These are phyloP conservation scores for Spiromastix sp. DNA, from an alignment of 2,329 filamentous ascomycete genomes.

Conservation along the genomic window DNA sequence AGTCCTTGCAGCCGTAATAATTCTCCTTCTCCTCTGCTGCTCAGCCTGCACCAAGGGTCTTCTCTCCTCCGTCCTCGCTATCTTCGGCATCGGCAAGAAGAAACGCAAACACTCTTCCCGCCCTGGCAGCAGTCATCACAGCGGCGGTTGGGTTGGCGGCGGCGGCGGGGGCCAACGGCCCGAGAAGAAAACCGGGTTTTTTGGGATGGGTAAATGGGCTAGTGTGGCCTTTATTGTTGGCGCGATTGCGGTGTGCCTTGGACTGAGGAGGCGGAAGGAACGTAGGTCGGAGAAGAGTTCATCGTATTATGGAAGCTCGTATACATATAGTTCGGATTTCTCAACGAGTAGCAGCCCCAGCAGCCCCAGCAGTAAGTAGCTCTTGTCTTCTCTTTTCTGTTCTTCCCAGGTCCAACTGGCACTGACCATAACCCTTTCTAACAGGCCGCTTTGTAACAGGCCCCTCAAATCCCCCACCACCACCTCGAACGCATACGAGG, in stretches of 20 bases:
- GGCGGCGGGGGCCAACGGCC: constrained; percentile 18
- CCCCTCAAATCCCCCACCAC: too few species aligned
- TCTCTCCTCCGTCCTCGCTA: constrained; percentile 29
- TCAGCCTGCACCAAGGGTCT: constrained; percentile 34
- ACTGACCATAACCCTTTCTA: too few species aligned
- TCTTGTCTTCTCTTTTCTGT: too few species aligned
- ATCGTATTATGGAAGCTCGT: constrained; percentile 26
- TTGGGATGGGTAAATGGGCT: constrained; percentile 28
- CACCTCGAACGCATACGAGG: too few species aligned
- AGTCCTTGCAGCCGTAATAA: constrained; percentile 33
- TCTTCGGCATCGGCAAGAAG: constrained; percentile 32
- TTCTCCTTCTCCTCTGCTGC: constrained; percentile 35
- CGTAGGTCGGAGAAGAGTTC: constrained; percentile 30
- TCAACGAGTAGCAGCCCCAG: constrained; percentile 30
- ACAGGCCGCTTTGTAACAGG: too few species aligned
- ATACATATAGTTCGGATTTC: constrained; percentile 28
- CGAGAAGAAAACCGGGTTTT: constrained; percentile 23
- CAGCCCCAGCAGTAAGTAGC: too few species aligned
- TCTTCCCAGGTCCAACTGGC: too few species aligned
- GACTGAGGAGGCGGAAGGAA: constrained; percentile 32
- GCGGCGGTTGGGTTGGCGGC: constrained; percentile 11
- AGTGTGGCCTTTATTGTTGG: constrained; percentile 34
- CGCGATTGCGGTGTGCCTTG: constrained; percentile 35
- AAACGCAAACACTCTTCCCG: constrained; percentile 18
- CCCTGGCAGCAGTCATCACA: constrained; percentile 19